phyloP scores from a whole-genome alignment of 768 basidiomycete genomes.

The Coprinopsis cinerea region DNA sequence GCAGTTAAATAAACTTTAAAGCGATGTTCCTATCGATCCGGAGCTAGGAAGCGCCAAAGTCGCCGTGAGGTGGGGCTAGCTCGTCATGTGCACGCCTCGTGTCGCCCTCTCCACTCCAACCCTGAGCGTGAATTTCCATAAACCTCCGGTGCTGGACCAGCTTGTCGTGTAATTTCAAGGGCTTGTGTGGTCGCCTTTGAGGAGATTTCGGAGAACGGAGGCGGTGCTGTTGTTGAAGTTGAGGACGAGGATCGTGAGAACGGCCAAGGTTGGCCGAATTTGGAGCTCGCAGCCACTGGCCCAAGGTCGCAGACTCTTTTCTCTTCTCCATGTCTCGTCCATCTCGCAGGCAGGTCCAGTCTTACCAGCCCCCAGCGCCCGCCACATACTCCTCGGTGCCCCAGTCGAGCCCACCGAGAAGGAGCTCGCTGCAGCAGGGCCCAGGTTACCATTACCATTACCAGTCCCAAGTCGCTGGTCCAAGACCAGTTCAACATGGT shows the following conservation, averaged over 20 bases:
- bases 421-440: neutral
- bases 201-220: neutral
- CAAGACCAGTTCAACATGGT: conserved; percentile 7
- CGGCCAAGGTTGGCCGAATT: conserved; percentile 13
- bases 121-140: neutral
- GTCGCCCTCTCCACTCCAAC: neutral
- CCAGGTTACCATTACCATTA: no score
- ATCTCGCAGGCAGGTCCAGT: conserved; percentile 32
- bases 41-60: neutral
- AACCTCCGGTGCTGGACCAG: no score
- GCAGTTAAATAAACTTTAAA: no score
- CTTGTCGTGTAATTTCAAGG: no score
- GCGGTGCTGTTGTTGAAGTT: neutral
- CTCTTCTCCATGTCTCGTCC: conserved; percentile 28
- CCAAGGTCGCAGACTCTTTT: neutral
- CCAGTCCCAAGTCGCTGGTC: neutral
- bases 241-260: conserved; percentile 12
- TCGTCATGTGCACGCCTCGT: neutral
- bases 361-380: conserved; percentile 39
- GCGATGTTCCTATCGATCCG: conserved; percentile 1
- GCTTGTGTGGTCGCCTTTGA: no score
- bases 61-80: neutral
- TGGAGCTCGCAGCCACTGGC: neutral
- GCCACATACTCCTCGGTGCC: conserved; percentile 60
- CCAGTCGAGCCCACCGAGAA: conserved; percentile 39